These are phyloP conservation scores for Heritiera littoralis DNA, from an alignment of 345 rosid species.

Conservation along the genomic window DNA sequence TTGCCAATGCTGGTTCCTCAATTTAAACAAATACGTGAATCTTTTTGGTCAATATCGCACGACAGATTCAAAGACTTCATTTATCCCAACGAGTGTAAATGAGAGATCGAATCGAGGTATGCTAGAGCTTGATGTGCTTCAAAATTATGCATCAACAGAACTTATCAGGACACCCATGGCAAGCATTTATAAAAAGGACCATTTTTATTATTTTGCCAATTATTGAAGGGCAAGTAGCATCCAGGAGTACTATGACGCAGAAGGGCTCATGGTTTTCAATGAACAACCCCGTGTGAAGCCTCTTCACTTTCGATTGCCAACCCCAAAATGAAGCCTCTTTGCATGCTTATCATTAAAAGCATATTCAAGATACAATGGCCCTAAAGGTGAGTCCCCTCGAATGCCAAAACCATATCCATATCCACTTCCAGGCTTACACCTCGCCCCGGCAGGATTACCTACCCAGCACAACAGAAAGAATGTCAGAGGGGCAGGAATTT, in stretches of 20 bases:
- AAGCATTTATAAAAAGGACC: no score
- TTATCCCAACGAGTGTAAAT: no score
- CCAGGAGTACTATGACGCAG: not conserved
- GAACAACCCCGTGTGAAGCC: constrained; percentile 66
- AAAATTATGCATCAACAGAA: no score
- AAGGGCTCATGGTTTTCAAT: not conserved
- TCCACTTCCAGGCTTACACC: constrained; percentile 90
- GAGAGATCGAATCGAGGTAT: no score
- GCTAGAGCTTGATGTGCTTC: no score
- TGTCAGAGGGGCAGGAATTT: not conserved
- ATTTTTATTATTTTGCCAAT: no score
- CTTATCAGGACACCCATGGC: not conserved
- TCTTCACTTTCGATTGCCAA: constrained; percentile 39
- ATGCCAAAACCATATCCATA: constrained; percentile 86
- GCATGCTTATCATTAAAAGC: constrained; percentile 70
- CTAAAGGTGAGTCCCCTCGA: constrained; percentile 84
- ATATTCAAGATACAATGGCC: constrained; percentile 81
- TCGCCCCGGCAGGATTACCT: constrained; percentile 98
- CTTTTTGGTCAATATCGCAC: no score
- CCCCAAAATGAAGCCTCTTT: constrained; percentile 85
- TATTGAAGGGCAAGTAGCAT: not conserved
- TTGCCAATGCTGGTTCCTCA: no score
- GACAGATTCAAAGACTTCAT: no score
- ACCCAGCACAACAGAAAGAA: not conserved
- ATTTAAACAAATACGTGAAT: no score